Conservation (phyloP, 2,329 filamentous ascomycete species). For the Colletotrichum filicis region DNA sequence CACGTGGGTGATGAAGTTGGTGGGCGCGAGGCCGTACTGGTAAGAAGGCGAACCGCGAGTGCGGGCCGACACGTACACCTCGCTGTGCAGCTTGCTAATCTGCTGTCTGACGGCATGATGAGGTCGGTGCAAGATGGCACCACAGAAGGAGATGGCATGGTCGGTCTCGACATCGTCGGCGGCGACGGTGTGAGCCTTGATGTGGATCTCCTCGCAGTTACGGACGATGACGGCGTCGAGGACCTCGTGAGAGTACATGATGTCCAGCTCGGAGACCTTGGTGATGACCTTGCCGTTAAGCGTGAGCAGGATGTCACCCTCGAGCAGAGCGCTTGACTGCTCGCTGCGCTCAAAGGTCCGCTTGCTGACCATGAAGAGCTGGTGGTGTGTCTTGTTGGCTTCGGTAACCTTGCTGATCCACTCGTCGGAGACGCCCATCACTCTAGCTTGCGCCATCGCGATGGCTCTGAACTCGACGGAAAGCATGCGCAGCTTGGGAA, state of each 20-base stretch:
- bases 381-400: conserved; percentile 91
- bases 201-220: conserved; percentile 79
- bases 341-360: conserved; percentile 73
- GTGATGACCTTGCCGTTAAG: conserved; percentile 94
- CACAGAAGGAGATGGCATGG: conserved; percentile 93
- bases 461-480: conserved; percentile 95
- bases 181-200: conserved; percentile 85
- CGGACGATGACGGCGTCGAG: conserved; percentile 90
- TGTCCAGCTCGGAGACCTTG: conserved; percentile 88
- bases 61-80: conserved; percentile 93
- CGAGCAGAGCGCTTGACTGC: conserved; percentile 71
- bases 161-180: conserved; percentile 94
- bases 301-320: conserved; percentile 92
- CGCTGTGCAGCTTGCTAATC: conserved; percentile 94
- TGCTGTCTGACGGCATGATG: conserved; percentile 98
- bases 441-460: conserved; percentile 94
- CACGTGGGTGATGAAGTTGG: conserved; percentile 97
- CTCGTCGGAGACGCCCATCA: conserved; percentile 96
- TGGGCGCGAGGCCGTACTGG: conserved; percentile 92
- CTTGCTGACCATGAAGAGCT: conserved; percentile 98
- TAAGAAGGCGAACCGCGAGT: conserved; percentile 86
- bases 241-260: conserved; percentile 91
- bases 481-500: conserved; percentile 87
- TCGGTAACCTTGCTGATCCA: conserved; percentile 93
- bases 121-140: conserved; percentile 90